phyloP scores from a whole-genome alignment of 1,284 basidiomycete genomes.

The Irpex sp. region DNA sequence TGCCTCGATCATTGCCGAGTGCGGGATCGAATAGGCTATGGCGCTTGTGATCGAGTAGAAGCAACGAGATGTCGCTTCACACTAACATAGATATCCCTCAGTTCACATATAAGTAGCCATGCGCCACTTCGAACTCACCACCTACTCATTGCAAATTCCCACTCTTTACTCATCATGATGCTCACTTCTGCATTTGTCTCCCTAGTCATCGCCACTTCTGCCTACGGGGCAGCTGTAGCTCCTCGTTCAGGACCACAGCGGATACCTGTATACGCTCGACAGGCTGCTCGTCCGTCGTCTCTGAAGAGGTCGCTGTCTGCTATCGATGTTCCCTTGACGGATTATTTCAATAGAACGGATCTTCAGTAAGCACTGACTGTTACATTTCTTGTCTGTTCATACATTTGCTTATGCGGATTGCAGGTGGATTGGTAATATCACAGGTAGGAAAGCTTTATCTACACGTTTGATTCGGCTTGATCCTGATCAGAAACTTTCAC shows the following conservation, averaged over 20 bases:
- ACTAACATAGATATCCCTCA: too few species aligned
- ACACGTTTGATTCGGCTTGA: neutral
- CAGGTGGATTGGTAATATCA: neutral
- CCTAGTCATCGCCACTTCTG: neutral
- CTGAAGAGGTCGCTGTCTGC: neutral
- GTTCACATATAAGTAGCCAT: too few species aligned
- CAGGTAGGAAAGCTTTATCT: neutral
- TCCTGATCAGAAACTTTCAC: neutral
- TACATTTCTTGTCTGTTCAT: neutral
- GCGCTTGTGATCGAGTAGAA: neutral
- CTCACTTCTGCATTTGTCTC: neutral
- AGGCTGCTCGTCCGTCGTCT: constrained; percentile 19
- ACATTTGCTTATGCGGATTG: neutral
- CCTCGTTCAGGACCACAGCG: neutral
- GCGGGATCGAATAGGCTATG: neutral
- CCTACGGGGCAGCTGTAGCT: neutral
- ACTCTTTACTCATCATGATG: neutral
- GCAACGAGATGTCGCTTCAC: too few species aligned
- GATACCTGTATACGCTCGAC: neutral
- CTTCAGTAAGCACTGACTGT: constrained; percentile 36
- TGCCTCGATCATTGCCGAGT: neutral
- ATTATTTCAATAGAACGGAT: constrained; percentile 53
- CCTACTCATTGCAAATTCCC: neutral
- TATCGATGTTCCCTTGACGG: constrained; percentile 38
- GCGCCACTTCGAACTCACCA: too few species aligned